phyloP scores from a whole-genome alignment of 345 rosid species.

The Eucalyptus sp. region DNA sequence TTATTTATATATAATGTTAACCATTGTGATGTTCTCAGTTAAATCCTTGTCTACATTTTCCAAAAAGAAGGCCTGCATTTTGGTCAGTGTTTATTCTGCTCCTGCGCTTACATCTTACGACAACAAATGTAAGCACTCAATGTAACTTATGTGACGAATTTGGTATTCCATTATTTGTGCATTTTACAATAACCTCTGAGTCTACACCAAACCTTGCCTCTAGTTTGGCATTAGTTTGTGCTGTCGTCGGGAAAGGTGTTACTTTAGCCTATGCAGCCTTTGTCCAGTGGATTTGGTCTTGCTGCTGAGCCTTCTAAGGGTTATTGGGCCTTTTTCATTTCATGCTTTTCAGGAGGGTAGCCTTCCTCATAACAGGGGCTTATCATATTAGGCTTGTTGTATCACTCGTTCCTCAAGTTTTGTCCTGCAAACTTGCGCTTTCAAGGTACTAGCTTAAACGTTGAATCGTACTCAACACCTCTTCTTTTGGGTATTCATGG shows the following conservation, averaged over 20 bases:
- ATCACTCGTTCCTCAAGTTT: not conserved
- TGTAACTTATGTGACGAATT: not conserved
- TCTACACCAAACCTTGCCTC: not conserved
- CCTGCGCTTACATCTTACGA: not conserved
- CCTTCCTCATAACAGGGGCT: not conserved
- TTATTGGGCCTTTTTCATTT: not conserved
- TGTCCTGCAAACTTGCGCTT: not conserved
- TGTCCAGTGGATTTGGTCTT: not conserved
- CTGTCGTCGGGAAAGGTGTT: not conserved
- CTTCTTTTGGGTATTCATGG: not conserved
- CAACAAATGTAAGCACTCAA: not conserved
- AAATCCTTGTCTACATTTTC: not conserved
- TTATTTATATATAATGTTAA: not conserved
- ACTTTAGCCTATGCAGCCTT: too few species aligned
- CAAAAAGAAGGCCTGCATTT: not conserved
- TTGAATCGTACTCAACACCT: not conserved
- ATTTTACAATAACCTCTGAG: not conserved
- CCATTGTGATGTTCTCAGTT: not conserved
- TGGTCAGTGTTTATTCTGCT: not conserved
- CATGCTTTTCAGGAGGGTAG: not conserved
- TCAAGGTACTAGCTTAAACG: not conserved
- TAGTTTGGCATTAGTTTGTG: not conserved
- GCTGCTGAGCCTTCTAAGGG: not conserved
- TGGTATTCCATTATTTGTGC: not conserved
- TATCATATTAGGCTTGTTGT: not conserved